Base-by-base conservation (phyloP, 768 basidiomycete genomes). In the Termitomyces sp. region DNA sequence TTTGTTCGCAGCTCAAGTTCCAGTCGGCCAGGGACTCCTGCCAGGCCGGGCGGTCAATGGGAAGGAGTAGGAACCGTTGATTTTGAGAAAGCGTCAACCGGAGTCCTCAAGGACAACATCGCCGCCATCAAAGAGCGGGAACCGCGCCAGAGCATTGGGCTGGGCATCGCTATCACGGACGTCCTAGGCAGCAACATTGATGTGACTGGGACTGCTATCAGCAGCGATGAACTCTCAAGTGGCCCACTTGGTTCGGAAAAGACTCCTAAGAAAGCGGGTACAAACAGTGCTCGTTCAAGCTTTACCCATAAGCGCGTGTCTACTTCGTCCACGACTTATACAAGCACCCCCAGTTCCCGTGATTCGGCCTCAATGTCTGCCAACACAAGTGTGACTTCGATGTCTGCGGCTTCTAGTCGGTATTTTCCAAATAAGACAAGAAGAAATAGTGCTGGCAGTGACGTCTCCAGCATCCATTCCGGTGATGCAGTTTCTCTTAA, bases 271-370 rank as follows among this genome's bases (percentile, higher is more conserved):
- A 91, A 89, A 69, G 66, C 79, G 43, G 70, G 75, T 52, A 77
- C 82, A 14, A 67, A 77, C 32, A 76, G 79, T 66, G 76, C 82
- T 45, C 82, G 90, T 54, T 78, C 86, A 54, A 90, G 87, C 66
- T 87, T 89, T 68, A 86, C 85, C n/a, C 81, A 87, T 34, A 94
- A 95, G 70, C 86, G 93, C 55, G 88, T 88, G 56, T 95, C 93
- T 23, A 86, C 91, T 10, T 94, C 93, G 6, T 96, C 93, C 3
- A 89, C 93, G 21, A 94, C 82, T 40, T 88, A 92, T 71, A 81
- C 89, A 17, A 85, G 85, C 69, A 93, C 85, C 23, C 88, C 84
- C 42, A 89, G 88, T 64, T 94, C 92, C 52, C 81, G 91, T 57
- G 93, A 96, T 72, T 95, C 92, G 5, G 87, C 88, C 19, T 89